A percentile compares a stretch with the other conserved stretches of the same genome.
Evolutionary conservation across 768 basidiomycete species (phyloP).

Genomic region (Psilocybe cubensis): DNA sequence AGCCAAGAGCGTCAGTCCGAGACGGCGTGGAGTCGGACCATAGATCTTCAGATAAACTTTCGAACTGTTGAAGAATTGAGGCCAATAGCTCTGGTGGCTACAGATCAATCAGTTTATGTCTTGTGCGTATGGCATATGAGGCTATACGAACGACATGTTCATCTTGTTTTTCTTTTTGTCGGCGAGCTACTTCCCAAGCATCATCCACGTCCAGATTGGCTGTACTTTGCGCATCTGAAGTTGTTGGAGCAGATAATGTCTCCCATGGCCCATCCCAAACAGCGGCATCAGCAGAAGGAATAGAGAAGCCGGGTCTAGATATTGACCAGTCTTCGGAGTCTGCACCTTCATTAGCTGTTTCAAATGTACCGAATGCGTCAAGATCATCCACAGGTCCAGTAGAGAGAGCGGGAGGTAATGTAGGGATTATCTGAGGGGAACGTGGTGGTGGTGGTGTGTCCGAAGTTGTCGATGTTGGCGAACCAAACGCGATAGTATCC

Average conservation of each 20-base stretch:
- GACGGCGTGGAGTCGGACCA: constrained; percentile 43
- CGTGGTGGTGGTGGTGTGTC: not conserved
- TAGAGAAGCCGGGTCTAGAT: constrained; percentile 25
- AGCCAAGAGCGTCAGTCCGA: constrained; percentile 16
- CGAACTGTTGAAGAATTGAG: constrained; percentile 56
- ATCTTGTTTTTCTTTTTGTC: constrained; percentile 61
- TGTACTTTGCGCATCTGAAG: constrained; percentile 15
- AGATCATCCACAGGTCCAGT: constrained; percentile 36
- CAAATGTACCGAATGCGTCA: constrained; percentile 66
- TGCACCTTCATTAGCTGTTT: constrained; percentile 43
- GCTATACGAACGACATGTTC: constrained; percentile 61
- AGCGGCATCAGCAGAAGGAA: constrained; percentile 25
- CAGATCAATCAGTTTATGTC: constrained; percentile 16
- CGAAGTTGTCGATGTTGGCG: not conserved
- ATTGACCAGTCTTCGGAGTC: constrained; percentile 37
- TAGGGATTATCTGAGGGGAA: constrained; percentile 4
- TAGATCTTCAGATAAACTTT: constrained; percentile 52
- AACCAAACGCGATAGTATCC: not conserved
- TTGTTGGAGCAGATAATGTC: constrained; percentile 20
- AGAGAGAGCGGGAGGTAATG: constrained; percentile 14
- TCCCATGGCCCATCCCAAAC: constrained; percentile 52
- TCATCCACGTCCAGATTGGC: constrained; percentile 43
- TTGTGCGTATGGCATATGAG: constrained; percentile 15
- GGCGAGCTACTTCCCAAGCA: constrained; percentile 70
- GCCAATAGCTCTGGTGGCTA: constrained; percentile 75